Conservation (phyloP, 1,139 yeast genomes). For the Blastobotrys niveus region DNA sequence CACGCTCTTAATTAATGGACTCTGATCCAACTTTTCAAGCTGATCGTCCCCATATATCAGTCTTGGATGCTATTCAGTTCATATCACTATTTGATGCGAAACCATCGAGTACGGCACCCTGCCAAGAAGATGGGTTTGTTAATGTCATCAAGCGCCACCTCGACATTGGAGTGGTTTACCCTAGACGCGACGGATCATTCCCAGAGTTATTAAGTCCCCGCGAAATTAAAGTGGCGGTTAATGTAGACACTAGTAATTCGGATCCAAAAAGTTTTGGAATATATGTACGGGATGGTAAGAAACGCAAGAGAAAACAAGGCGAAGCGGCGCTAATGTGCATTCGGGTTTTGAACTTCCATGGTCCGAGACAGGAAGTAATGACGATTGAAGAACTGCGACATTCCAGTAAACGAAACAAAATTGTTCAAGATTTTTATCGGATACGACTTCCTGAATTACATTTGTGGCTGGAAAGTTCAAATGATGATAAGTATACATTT, state of each 20-base stretch:
- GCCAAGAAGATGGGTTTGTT: background rate
- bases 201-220: background rate
- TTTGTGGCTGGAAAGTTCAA: background rate
- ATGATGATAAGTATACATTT: constrained; percentile 1
- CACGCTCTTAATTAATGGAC: constrained; percentile 22
- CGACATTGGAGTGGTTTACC: constrained; percentile 9
- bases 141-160: constrained; percentile 1
- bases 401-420: constrained; percentile 5
- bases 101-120: background rate
- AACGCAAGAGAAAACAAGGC: constrained; percentile 4
- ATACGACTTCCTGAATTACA: background rate
- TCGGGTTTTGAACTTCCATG: constrained; percentile 9
- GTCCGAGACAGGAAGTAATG: constrained; percentile 4
- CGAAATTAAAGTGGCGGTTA: background rate
- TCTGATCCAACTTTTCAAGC: constrained; percentile 20
- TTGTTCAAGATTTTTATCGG: constrained; percentile 1
- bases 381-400: constrained; percentile 4
- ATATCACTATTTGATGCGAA: background rate
- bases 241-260: background rate
- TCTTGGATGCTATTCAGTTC: constrained; percentile 8
- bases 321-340: constrained; percentile 4
- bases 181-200: background rate
- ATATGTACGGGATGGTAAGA: background rate
- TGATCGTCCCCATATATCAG: constrained; percentile 21
- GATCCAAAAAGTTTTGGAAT: constrained; percentile 1